These are phyloP conservation scores for Ziziphus jujuba DNA, from an alignment of 306 rosid genomes.

Conservation along the genomic window DNA sequence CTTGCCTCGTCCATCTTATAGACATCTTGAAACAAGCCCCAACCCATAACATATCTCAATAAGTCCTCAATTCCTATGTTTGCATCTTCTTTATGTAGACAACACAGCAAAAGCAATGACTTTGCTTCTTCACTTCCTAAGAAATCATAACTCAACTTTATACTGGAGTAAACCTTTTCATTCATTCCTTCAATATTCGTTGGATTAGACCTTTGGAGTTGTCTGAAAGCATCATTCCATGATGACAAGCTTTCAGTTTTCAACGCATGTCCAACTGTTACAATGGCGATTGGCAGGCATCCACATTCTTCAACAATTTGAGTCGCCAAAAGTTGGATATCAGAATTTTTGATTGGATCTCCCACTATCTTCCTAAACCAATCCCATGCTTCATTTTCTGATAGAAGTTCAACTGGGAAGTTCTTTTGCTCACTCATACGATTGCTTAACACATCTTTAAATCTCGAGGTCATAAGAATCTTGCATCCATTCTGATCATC, in stretches of 20 bases:
- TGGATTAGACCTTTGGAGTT: conserved; percentile 1
- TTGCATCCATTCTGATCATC: conserved; percentile 22
- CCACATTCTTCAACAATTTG: conserved; percentile 32
- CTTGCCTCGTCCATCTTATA: conserved; percentile 21
- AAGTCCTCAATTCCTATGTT: conserved; percentile 25
- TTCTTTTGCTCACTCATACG: conserved; percentile 18
- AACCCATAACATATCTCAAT: conserved; percentile 13
- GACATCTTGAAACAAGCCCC: background rate
- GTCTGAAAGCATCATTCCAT: conserved; percentile 26
- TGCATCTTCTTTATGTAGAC: conserved; percentile 21
- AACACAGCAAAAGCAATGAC: conserved; percentile 18
- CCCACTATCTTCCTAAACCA: conserved; percentile 19
- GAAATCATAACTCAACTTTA: conserved; percentile 3
- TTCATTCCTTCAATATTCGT: background rate
- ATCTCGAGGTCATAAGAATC: conserved; percentile 33
- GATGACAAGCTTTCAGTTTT: background rate
- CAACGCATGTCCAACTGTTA: conserved; percentile 25
- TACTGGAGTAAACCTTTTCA: conserved; percentile 12
- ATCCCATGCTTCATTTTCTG: conserved; percentile 27
- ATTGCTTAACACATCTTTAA: background rate
- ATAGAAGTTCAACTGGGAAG: conserved; percentile 1
- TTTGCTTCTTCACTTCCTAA: conserved; percentile 17
- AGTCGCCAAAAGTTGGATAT: background rate
- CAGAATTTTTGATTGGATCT: background rate
- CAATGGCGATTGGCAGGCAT: conserved; percentile 37